Percentiles rank a stretch among this genome's conserved stretches.
These are phyloP conservation scores for Aspergillus phoenicis DNA, from an alignment of 2,329 filamentous ascomycete genomes.

Conservation along the genomic window DNA sequence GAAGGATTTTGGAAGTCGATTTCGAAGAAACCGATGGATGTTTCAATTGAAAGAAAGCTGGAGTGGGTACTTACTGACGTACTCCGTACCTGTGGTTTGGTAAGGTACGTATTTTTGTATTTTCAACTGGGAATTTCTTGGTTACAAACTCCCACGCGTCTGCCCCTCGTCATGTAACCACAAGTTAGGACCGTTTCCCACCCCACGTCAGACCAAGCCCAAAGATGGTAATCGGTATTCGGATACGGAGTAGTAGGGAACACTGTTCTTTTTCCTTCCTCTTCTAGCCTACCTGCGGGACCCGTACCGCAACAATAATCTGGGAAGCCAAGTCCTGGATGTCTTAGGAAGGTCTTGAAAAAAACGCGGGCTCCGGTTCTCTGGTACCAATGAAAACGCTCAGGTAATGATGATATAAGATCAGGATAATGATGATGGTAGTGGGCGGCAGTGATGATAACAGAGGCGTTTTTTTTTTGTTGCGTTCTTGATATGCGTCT, in stretches of 20 bases:
- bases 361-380: slow-evolving; percentile 10
- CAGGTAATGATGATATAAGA: slow-evolving; percentile 26
- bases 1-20: slow-evolving; percentile 30
- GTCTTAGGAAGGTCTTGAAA: slow-evolving; percentile 11
- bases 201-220: not conserved
- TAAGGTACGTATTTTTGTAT: slow-evolving; percentile 18
- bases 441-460: slow-evolving; percentile 14
- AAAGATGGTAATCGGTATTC: too few species aligned
- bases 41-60: slow-evolving; percentile 30
- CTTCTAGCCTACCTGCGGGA: not conserved
- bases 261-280: not conserved
- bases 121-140: slow-evolving; percentile 4
- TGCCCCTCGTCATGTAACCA: not conserved
- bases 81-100: slow-evolving; percentile 8
- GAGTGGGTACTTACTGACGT: slow-evolving; percentile 25
- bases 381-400: slow-evolving; percentile 9
- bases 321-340: not conserved
- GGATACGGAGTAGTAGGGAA: too few species aligned
- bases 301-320: not conserved
- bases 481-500: not conserved
- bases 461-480: slow-evolving; percentile 9
- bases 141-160: slow-evolving; percentile 7
- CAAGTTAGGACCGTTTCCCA: not conserved
- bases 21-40: slow-evolving; percentile 30
- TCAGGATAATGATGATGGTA: slow-evolving; percentile 14